A percentile compares a stretch with the other conserved stretches of the same genome.
Conservation (phyloP, 2,329 filamentous ascomycete species). For the Nemania diffusa region DNA sequence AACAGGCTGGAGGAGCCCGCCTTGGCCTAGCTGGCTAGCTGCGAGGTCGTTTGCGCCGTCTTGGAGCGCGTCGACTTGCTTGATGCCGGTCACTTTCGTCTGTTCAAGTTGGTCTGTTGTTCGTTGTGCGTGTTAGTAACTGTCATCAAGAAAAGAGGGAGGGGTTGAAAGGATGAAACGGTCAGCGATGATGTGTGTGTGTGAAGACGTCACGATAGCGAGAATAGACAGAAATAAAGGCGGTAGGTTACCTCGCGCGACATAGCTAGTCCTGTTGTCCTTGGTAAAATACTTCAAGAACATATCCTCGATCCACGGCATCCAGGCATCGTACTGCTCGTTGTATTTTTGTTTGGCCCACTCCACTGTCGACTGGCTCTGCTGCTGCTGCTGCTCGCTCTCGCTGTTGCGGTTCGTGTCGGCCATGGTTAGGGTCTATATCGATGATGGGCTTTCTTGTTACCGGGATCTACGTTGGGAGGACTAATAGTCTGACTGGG, state of each 20-base stretch:
- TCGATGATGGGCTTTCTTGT: neutral
- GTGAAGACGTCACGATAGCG: neutral
- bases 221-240: neutral
- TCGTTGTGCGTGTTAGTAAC: neutral
- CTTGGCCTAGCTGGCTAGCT: slow-evolving; percentile 72
- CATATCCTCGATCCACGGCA: slow-evolving; percentile 79
- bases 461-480: neutral
- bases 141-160: neutral
- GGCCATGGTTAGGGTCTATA: slow-evolving; percentile 11
- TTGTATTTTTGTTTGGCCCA: slow-evolving; percentile 74
- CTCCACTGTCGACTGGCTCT: slow-evolving; percentile 50
- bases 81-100: slow-evolving; percentile 74
- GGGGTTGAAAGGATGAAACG: neutral
- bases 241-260: slow-evolving; percentile 67
- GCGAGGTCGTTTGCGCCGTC: slow-evolving; percentile 73
- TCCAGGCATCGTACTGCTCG: slow-evolving; percentile 77
- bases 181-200: neutral
- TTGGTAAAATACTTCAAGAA: slow-evolving; percentile 79
- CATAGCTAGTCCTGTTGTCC: slow-evolving; percentile 80
- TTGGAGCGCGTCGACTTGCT: slow-evolving; percentile 75
- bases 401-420: slow-evolving; percentile 12
- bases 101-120: slow-evolving; percentile 72
- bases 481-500: neutral
- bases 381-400: slow-evolving; percentile 15
- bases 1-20: slow-evolving; percentile 71